Evolutionary conservation across 2,329 filamentous ascomycete genomes (phyloP).

Genomic region (Xylariaceae sp.): DNA sequence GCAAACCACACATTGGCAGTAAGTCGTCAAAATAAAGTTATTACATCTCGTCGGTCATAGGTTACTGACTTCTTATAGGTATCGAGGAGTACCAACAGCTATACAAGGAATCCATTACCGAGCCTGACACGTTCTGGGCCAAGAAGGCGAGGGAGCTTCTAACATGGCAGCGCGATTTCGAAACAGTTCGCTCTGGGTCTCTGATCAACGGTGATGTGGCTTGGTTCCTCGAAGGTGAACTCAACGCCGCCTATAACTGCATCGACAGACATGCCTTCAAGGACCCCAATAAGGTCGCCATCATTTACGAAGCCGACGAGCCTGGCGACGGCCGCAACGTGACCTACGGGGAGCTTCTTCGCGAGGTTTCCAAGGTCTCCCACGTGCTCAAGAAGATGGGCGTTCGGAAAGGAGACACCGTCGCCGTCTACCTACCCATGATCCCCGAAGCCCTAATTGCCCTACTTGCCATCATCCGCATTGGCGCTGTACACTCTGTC

Average conservation of each 20-base stretch:
- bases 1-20: conserved; percentile 71
- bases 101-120: conserved; percentile 85
- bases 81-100: conserved; percentile 71
- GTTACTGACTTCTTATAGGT: conserved; percentile 50
- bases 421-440: conserved; percentile 98
- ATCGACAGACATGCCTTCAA: conserved; percentile 96
- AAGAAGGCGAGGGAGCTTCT: conserved; percentile 85
- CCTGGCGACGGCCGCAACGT: conserved; percentile 84
- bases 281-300: conserved; percentile 89
- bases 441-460: conserved; percentile 94
- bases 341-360: conserved; percentile 90
- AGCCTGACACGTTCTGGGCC: conserved; percentile 91
- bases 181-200: conserved; percentile 82
- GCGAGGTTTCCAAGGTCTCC: conserved; percentile 86
- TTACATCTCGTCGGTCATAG: neutral
- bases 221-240: conserved; percentile 92
- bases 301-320: conserved; percentile 99
- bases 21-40: conserved; percentile 45
- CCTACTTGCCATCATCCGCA: conserved; percentile 88
- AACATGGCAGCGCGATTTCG: conserved; percentile 88
- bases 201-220: conserved; percentile 82
- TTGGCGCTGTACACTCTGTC: conserved; percentile 95
- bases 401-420: conserved; percentile 95
- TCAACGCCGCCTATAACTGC: conserved; percentile 98
- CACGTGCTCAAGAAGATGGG: conserved; percentile 94